Evolutionary conservation across 306 rosid species (phyloP), one percentile per base, ranked within the genome.

Genomic region (Trichosanthes truncata): DNA sequence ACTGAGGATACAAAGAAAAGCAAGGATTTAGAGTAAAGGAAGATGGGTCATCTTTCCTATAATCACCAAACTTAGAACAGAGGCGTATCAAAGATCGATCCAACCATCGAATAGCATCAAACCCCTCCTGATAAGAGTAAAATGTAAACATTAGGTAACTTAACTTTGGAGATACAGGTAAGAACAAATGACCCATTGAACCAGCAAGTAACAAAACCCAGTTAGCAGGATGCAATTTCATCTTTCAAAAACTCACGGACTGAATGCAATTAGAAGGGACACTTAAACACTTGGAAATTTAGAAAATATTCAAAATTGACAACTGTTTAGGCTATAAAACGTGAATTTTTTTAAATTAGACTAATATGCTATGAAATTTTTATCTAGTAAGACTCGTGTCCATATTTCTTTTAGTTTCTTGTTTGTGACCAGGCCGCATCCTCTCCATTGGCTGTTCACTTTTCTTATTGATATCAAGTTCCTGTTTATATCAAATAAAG

Each of bases 41-140:
- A 26, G 99, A 74, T 25, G 97, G 97, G 82, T 95, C 99, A 78
- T 95, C 99, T 86, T 95, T 95, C 81, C 97, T 92, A 62, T 95
- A 95, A 82, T 95, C 97, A 67, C 99, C 99, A 88, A 95, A 95
- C 82, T 91, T 93, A 46, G 97, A 89, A 85, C 99, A 95, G 71
- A 95, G 91, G 41, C 97, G 99, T 85, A 95, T 95, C 55, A 95
- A 95, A 81, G 89, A 84, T 78, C 98, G 87, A 85, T 95, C 99
- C 89, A 95, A 86, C 99, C 99, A 95, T 80, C 99, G 84, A 49
- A 97, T 92, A 21, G 96, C 97, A 84, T 95, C 99, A 84, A 95
- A 95, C 46, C 93, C 85, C 74, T 95, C 99, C 99, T 95, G 89
- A 62, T 80, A 81, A 83, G 82, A 82, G 61, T 36, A 59, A 78